Evolutionary conservation across 805 yeast species (phyloP), one percentile per base, ranked within the genome.

Genomic region (Tetrapisispora taiwanensis): DNA sequence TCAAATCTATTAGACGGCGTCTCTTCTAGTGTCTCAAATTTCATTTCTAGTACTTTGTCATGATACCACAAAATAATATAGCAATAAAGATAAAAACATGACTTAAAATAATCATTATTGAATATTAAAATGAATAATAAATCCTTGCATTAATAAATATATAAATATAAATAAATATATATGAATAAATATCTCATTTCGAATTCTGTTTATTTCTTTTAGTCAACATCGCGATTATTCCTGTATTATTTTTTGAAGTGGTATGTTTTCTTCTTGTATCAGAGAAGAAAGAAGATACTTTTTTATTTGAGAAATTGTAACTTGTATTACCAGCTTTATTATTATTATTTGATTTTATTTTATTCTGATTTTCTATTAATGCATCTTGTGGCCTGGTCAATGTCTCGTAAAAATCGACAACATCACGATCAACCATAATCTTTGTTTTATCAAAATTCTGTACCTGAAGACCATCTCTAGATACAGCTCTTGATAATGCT

Each of bases 401-500:
- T 0, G 71, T 62, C 10, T 66, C 50, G 58, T 92, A 92, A 55
- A 90, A 92, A 9, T 72, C 69, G n/a, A 71, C 69, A 4, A 92
- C 98, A 51, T 71, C 75, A 1, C 71, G 70, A 62, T 88, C 86
- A 0, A 89, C 83, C 56, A 63, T 69, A n/a, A 92, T 86, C 55
- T 76, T 79, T 1, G 60, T 54, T 28, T 72, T 73, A 43, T 77
- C 70, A 60, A 92, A 92, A 52, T 86, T 81, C 43, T 76, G 61
- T 2, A 92, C 84, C 54, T 87, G 95, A 24, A 92, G 68, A 0
- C 95, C 95, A 3, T 78, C 78, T 53, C 95, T 72, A 18, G 83
- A 74, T 1, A 81, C 83, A 1, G 97, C 97, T 61, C 98, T 75
- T 13, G 95, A 85, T 28, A 92, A 66, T 0, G 97, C 98, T 28